Conservation (phyloP, 306 rosid genomes). For the Prosopis cineraria region DNA sequence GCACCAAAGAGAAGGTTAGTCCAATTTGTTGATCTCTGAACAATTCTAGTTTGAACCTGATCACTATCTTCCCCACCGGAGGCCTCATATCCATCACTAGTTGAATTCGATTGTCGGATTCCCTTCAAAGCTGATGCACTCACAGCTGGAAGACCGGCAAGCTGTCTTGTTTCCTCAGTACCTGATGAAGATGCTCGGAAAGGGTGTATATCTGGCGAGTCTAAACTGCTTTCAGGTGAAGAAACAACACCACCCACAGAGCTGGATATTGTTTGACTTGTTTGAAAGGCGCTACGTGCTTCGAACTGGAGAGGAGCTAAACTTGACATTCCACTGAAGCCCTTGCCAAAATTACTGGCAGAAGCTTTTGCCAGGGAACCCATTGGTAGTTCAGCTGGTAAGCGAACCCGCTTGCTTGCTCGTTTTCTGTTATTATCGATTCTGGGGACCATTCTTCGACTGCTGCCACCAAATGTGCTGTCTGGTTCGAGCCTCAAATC, state of each 20-base stretch:
- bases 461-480: constrained; percentile 70
- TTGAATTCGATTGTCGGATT: constrained; percentile 80
- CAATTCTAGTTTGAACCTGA: constrained; percentile 75
- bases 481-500: constrained; percentile 62
- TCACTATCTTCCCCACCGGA: constrained; percentile 99
- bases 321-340: constrained; percentile 62
- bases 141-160: constrained; percentile 53
- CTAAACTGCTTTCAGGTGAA: constrained; percentile 95
- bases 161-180: constrained; percentile 72
- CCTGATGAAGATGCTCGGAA: constrained; percentile 66
- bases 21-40: constrained; percentile 81
- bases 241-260: constrained; percentile 72
- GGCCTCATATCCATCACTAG: constrained; percentile 97
- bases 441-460: constrained; percentile 63
- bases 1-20: constrained; percentile 69
- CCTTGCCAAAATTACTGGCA: constrained; percentile 50
- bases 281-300: constrained; percentile 72
- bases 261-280: constrained; percentile 73
- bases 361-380: constrained; percentile 57
- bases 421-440: constrained; percentile 73
- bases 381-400: constrained; percentile 82
- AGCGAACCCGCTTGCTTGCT: constrained; percentile 68
- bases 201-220: constrained; percentile 91
- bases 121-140: constrained; percentile 51
- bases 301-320: constrained; percentile 86